Evolutionary conservation across 345 rosid genomes (phyloP), one percentile per base, ranked within the genome.

Genomic region (Salix exigua): DNA sequence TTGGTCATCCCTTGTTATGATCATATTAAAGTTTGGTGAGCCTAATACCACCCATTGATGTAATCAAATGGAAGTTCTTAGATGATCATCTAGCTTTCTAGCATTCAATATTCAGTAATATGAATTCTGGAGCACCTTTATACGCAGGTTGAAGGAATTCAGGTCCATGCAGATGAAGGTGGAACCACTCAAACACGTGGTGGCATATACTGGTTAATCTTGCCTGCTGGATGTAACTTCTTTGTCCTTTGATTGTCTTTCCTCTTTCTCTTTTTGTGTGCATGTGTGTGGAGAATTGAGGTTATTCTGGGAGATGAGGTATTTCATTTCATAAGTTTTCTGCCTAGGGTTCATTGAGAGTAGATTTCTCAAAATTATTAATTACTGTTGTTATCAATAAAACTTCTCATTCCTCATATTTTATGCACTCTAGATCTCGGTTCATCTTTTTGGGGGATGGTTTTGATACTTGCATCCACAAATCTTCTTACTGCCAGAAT

Each of bases 391-490:
- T 0, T 38, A 40, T 40, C 44, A 40, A 40, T 40, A 65, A 12
- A 73, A 33, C 21, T 3, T 46, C 25, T 55, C 19, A 33, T 65
- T 28, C 61, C 31, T 26, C 55, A 51, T 66, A 74, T 80, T 35
- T 69, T 50, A 3, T 62, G 60, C 44, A 23, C 50, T 79, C 72
- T 86, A 94, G 98, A 94, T 86, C 92, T 94, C 74, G 98, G 98
- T 37, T 94, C 98, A 44, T 94, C 98, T 53, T 94, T 94, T 83
- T 94, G 98, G 98, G 98, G 98, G 78, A 92, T 94, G 98, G 88
- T 87, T 74, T 84, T 94, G 85, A 89, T 94, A 75, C 95, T 94
- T 82, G 94, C 97, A 80, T 92, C 98, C 5, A 92, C 98, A 67
- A 90, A 91, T 85, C 89, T 91, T 35, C 62, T 88, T 33, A 86